Percentiles rank a stretch among this genome's conserved stretches.
These are phyloP conservation scores for Penicillium cinerascens DNA, from an alignment of 495 filamentous ascomycete species.

Conservation along the genomic window DNA sequence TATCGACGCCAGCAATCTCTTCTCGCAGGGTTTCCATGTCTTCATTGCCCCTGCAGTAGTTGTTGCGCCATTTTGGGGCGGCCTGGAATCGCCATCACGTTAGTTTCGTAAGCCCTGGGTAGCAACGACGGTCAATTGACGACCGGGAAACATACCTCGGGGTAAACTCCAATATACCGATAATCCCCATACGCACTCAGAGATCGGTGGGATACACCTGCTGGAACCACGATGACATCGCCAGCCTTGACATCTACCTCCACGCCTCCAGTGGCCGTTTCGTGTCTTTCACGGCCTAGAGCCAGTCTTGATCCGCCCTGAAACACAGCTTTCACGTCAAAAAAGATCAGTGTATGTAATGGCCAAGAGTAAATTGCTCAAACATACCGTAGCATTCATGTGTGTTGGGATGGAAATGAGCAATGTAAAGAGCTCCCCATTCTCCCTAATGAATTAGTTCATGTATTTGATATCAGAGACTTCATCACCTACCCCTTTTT, in stretches of 20 bases:
- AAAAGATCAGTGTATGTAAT: background rate
- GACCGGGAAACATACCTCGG: background rate
- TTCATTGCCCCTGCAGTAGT: constrained; percentile 7
- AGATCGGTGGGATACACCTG: constrained; percentile 6
- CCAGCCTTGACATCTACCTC: constrained; percentile 7
- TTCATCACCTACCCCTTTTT: background rate
- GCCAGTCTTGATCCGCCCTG: constrained; percentile 2
- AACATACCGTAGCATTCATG: constrained; percentile 7
- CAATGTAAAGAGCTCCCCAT: constrained; percentile 5
- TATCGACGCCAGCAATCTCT: background rate
- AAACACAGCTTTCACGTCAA: background rate
- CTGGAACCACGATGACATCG: constrained; percentile 9
- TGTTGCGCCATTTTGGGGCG: constrained; percentile 1
- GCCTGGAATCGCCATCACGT: background rate
- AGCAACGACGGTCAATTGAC: no score
- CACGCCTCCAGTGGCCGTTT: constrained; percentile 1
- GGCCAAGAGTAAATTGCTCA: background rate
- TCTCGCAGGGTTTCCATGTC: background rate
- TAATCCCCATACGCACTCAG: constrained; percentile 1
- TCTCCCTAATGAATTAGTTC: constrained; percentile 2
- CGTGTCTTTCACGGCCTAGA: constrained; percentile 1
- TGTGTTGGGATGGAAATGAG: constrained; percentile 11
- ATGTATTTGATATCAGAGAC: no score
- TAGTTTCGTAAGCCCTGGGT: background rate
- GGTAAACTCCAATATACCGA: constrained; percentile 10